These are phyloP conservation scores for Trametes maxima DNA, from an alignment of 768 basidiomycete species.

Conservation along the genomic window DNA sequence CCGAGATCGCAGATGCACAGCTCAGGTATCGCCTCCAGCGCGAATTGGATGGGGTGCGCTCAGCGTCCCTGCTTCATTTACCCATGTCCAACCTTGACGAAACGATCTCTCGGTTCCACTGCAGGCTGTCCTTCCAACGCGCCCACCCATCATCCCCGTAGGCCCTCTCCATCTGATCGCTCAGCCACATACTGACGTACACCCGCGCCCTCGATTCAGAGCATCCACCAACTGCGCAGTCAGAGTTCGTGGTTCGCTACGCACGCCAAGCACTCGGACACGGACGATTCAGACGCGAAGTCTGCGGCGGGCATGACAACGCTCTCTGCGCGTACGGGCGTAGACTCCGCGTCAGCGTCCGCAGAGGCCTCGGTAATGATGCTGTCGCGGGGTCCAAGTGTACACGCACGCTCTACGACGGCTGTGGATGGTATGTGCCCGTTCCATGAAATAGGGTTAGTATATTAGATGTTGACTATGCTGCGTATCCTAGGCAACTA, in stretches of 20 bases:
- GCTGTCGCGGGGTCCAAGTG: slow-evolving; percentile 10
- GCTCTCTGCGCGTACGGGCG: not conserved
- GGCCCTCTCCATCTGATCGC: not conserved
- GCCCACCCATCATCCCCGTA: slow-evolving; percentile 20
- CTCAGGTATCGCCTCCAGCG: slow-evolving; percentile 16
- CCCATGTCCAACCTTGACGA: not conserved
- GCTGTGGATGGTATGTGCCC: slow-evolving; percentile 11
- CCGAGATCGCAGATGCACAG: slow-evolving; percentile 16
- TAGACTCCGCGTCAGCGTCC: not conserved
- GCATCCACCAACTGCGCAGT: slow-evolving; percentile 12
- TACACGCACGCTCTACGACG: slow-evolving; percentile 16
- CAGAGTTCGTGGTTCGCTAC: slow-evolving; percentile 19
- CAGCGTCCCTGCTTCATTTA: not conserved
- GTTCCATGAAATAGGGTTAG: too few relatives aligned
- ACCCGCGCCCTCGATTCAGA: not conserved
- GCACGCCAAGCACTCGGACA: slow-evolving; percentile 6
- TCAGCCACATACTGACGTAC: not conserved
- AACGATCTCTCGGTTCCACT: not conserved
- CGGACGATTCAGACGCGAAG: slow-evolving; percentile 1
- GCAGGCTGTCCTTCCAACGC: slow-evolving; percentile 5
- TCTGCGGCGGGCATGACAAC: slow-evolving; percentile 1
- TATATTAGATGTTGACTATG: not conserved
- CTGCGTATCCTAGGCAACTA: not conserved
- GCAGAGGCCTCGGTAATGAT: not conserved
- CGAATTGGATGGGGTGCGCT: slow-evolving; percentile 9